These are phyloP conservation scores for Colletotrichum incanum DNA, from an alignment of 2,329 filamentous ascomycete species.

Conservation along the genomic window DNA sequence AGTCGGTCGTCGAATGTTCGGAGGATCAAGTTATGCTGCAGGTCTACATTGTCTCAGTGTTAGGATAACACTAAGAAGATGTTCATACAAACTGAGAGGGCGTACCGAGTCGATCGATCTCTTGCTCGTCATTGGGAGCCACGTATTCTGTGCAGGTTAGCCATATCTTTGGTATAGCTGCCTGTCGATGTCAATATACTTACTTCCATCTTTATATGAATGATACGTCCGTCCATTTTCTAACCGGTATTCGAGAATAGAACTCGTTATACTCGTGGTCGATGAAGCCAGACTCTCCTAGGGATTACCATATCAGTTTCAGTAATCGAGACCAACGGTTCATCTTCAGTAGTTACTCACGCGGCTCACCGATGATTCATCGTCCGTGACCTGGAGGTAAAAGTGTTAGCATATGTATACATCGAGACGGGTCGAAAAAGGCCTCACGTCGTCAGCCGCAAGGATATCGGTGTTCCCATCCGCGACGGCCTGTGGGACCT, in stretches of 20 bases:
- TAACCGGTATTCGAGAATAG: not conserved
- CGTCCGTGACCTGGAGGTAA: not conserved
- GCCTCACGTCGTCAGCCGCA: not conserved
- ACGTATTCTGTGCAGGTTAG: constrained; percentile 7
- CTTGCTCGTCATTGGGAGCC: constrained; percentile 20
- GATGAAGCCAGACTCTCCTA: not conserved
- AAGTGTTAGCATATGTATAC: not conserved
- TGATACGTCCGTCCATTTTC: constrained; percentile 58
- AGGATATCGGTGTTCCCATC: not conserved
- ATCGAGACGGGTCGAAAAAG: rapidly evolving
- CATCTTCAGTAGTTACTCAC: not conserved
- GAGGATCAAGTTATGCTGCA: not conserved
- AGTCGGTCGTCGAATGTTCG: not conserved
- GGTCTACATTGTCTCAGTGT: not conserved
- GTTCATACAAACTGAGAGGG: rapidly evolving
- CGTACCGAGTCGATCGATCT: constrained; percentile 16
- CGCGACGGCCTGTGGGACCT: not conserved
- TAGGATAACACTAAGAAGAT: not conserved
- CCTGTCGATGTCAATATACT: rapidly evolving
- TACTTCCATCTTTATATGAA: constrained; percentile 43
- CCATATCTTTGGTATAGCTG: not conserved
- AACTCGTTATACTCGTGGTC: not conserved
- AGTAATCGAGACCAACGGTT: not conserved
- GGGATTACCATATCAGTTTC: not conserved
- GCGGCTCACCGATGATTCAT: not conserved